phyloP scores from a whole-genome alignment of 208 protist species.

The Herpetomonas muscarum region DNA sequence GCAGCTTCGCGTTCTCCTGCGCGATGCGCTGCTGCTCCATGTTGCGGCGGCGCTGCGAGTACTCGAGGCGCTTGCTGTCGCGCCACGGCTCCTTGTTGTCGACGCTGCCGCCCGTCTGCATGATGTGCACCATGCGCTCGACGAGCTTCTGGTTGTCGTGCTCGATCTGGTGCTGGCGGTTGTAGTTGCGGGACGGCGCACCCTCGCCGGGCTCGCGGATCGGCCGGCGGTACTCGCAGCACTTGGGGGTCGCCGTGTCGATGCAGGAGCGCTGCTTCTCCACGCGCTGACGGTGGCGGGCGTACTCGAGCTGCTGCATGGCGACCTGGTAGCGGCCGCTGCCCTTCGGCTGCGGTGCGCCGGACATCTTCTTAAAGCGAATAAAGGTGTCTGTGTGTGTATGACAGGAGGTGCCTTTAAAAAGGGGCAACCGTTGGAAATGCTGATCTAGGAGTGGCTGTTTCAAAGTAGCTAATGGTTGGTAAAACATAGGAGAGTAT shows the following conservation, averaged over 20 bases:
- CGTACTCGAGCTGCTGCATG: slow-evolving; percentile 42
- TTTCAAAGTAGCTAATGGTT: no score
- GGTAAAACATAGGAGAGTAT: no score
- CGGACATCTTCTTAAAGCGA: no score
- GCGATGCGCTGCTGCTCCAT: slow-evolving; percentile 33
- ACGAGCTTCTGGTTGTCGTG: slow-evolving; percentile 55
- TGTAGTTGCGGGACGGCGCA: slow-evolving; percentile 20
- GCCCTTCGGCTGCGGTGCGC: no score
- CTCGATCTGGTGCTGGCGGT: slow-evolving; percentile 37
- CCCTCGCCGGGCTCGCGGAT: slow-evolving; percentile 27
- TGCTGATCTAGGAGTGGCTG: no score
- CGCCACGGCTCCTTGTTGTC: slow-evolving; percentile 68
- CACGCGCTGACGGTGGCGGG: slow-evolving; percentile 54
- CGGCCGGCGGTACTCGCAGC: slow-evolving; percentile 25
- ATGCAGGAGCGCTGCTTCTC: slow-evolving; percentile 30
- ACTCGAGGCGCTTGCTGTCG: slow-evolving; percentile 29
- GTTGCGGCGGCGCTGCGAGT: slow-evolving; percentile 39
- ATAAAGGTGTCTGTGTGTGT: no score
- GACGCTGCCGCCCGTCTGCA: slow-evolving; percentile 48
- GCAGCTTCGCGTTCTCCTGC: slow-evolving; percentile 47
- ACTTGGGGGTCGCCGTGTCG: slow-evolving; percentile 42
- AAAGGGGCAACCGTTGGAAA: no score
- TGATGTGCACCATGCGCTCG: slow-evolving; percentile 58
- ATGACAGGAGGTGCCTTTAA: no score
- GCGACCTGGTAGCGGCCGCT: no score